phyloP scores from a whole-genome alignment of 2,329 filamentous ascomycete species.

The Torrubiella hemipterigena region DNA sequence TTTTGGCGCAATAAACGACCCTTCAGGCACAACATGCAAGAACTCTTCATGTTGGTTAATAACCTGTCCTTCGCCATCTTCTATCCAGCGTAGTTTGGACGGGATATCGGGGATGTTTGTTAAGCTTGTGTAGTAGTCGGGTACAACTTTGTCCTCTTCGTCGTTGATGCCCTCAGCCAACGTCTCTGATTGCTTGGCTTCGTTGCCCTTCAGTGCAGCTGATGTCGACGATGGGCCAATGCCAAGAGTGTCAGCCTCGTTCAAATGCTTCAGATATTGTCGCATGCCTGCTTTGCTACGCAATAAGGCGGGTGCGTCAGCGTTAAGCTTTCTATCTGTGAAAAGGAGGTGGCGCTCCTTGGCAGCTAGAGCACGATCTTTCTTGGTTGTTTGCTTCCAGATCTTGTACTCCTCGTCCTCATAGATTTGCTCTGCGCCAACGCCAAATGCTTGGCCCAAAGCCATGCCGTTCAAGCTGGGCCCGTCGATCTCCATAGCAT shows the following conservation, averaged over 20 bases:
- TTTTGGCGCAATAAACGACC: conserved; percentile 62
- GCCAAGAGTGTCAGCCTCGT: conserved; percentile 47
- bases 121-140: conserved; percentile 88
- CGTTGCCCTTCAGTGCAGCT: conserved; percentile 33
- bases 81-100: conserved; percentile 70
- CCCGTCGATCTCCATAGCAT: conserved; percentile 80
- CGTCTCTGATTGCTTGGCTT: conserved; percentile 51
- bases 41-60: conserved; percentile 82
- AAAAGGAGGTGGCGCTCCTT: conserved; percentile 82
- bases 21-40: conserved; percentile 62
- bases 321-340: conserved; percentile 70
- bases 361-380: conserved; percentile 75
- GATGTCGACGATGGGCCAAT: conserved; percentile 19
- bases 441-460: conserved; percentile 49
- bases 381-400: conserved; percentile 98
- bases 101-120: conserved; percentile 78
- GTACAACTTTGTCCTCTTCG: conserved; percentile 71
- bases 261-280: conserved; percentile 69
- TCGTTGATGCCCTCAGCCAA: conserved; percentile 92
- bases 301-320: conserved; percentile 77
- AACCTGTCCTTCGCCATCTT: conserved; percentile 79
- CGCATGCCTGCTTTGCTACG: conserved; percentile 83
- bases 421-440: conserved; percentile 62
- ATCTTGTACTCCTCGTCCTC: conserved; percentile 94
- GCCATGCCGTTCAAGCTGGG: conserved; percentile 56